A percentile compares a stretch with the other conserved stretches of the same genome.
These are phyloP conservation scores for Microdochium nivale DNA, from an alignment of 2,329 filamentous ascomycete genomes.

Conservation along the genomic window DNA sequence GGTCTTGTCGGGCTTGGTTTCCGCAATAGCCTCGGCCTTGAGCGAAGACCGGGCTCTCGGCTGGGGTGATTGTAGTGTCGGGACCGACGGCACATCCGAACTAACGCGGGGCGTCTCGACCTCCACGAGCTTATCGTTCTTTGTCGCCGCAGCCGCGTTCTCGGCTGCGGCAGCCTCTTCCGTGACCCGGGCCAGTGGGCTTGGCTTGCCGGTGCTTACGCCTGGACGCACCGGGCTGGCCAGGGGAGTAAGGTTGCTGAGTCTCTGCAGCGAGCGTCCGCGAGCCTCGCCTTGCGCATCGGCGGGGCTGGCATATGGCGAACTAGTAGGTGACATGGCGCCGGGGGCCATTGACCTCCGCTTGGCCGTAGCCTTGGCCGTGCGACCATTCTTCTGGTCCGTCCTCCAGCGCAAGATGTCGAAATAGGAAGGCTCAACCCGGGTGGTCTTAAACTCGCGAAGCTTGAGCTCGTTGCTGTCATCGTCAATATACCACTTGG, in stretches of 20 bases:
- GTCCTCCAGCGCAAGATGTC: conserved; percentile 92
- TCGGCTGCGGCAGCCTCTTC: conserved; percentile 50
- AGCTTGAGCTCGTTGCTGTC: conserved; percentile 87
- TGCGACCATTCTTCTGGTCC: conserved; percentile 87
- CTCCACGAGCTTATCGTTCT: conserved; percentile 29
- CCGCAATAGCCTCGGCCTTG: conserved; percentile 19
- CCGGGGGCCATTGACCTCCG: conserved; percentile 41
- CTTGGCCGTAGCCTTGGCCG: conserved; percentile 32
- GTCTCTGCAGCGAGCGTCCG: conserved; percentile 63
- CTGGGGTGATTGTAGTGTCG: conserved; percentile 22
- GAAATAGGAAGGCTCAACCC: conserved; percentile 87
- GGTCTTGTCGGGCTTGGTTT: conserved; percentile 34
- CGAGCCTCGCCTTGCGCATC: conserved; percentile 52
- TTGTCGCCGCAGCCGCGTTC: conserved; percentile 8
- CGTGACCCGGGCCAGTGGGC: conserved; percentile 64
- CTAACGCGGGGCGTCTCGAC: conserved; percentile 44
- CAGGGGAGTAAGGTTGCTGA: conserved; percentile 54
- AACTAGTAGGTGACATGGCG: conserved; percentile 35
- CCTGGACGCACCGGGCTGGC: conserved; percentile 57
- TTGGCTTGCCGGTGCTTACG: conserved; percentile 59
- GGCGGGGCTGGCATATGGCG: conserved; percentile 58
- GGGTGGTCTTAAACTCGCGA: conserved; percentile 79
- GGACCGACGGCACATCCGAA: conserved; percentile 27
- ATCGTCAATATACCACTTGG: conserved; percentile 88
- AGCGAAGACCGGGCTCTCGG: conserved; percentile 23